Evolutionary conservation across 345 rosid genomes (phyloP), one percentile per base, ranked within the genome.

Genomic region (Citropsis articulata): DNA sequence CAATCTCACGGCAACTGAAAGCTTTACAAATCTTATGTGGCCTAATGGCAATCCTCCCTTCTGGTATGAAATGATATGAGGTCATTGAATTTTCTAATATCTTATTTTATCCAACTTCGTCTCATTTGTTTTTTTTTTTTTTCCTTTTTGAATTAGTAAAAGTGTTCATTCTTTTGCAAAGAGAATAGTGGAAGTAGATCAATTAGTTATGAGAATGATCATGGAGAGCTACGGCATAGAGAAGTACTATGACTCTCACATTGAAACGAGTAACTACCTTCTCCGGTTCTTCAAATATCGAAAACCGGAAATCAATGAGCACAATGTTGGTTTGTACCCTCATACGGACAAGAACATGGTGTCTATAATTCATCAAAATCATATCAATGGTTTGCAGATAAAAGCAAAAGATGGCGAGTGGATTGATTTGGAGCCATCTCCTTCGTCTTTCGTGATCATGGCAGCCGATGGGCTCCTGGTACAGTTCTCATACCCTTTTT

Each of bases 291-390:
- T 79, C 76, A 83, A 86, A 56, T 88, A 88, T 35, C 62, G 69
- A 62, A 83, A 35, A 16, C 81, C 87, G 1, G 18, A 59, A 8
- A 66, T 42, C 19, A 50, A 74, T 13, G 77, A 86, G 19, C 42
- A 71, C 16, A 55, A 84, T 14, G 33, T 76, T 14, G 88, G 84
- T 3, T 63, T 84, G 8, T 71, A 63, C 35, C 59, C 86, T 33
- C 89, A 86, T 53, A 81, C 86, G 0, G 89, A 86, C 66, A 84
- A 81, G 78, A 81, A 83, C 75, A 72, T 84, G 27, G 40, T 85
- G 5, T 80, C 88, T 12, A 82, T 86, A n/a, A 81, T 88, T 62
- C 82, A 78, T 76, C 89, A 86, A 71, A 88, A 84, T 60, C 73
- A 80, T n/a, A 80, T 88, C 6, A 80, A 69, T 25, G 89, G 89